A percentile compares a stretch with the other conserved stretches of the same genome.
These are phyloP conservation scores for Elaeagnus macrophylla DNA, from an alignment of 306 rosid genomes.

Conservation along the genomic window DNA sequence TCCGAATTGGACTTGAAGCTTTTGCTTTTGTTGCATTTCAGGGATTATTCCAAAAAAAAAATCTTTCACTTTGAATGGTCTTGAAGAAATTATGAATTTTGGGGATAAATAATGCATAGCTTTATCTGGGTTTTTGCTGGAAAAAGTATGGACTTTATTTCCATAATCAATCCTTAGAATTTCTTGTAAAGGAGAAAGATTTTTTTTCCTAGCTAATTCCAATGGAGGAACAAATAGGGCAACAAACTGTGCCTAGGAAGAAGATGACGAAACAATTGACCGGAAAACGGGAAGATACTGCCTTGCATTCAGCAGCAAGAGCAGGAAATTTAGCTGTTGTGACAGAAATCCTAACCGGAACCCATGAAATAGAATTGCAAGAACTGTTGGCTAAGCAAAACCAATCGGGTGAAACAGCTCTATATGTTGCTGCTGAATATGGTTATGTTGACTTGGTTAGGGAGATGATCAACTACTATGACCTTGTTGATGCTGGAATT, in stretches of 20 bases:
- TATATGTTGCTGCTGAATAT: constrained; percentile 81
- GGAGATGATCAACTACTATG: constrained; percentile 68
- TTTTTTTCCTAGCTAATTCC: background rate
- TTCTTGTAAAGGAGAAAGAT: constrained; percentile 1
- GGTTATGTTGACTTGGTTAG: constrained; percentile 70
- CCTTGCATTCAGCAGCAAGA: constrained; percentile 72
- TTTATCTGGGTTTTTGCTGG: constrained; percentile 43
- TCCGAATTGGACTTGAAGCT: constrained; percentile 5
- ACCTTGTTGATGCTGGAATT: constrained; percentile 65
- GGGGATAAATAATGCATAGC: constrained; percentile 26
- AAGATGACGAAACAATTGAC: constrained; percentile 88
- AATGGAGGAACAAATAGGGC: constrained; percentile 39
- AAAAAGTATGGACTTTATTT: constrained; percentile 22
- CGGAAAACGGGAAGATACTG: constrained; percentile 79
- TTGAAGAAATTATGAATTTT: constrained; percentile 21
- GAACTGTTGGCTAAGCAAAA: constrained; percentile 58
- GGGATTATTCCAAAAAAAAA: constrained; percentile 14
- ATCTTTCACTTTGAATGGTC: constrained; percentile 12
- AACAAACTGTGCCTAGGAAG: constrained; percentile 38
- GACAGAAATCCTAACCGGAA: constrained; percentile 30
- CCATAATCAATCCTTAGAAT: constrained; percentile 16
- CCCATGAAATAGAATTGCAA: constrained; percentile 38
- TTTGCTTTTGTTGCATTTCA: constrained; percentile 14
- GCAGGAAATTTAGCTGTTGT: constrained; percentile 46
- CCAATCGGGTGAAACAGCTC: constrained; percentile 81